Evolutionary conservation across 1,284 basidiomycete species (phyloP), one percentile per base, ranked within the genome.

Genomic region (Termitomyces sp.): DNA sequence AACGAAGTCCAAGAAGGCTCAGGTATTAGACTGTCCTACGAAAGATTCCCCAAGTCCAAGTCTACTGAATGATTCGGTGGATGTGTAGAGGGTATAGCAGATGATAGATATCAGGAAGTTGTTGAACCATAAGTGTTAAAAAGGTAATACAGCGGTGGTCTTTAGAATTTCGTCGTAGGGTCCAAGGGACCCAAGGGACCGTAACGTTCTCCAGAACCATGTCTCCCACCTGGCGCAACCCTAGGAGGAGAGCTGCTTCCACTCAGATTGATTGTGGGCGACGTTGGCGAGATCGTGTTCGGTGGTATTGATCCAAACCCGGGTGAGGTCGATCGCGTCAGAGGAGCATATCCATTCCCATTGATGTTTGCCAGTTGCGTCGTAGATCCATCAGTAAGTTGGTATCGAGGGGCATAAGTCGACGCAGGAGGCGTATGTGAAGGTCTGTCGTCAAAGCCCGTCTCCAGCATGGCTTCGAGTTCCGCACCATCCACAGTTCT

Each of bases 391-490:
- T 89, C 82, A 6, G 78, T 73, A 21, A 86, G 72, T 62, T 87
- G 86, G 64, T 83, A 88, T 50, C 84, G 79, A 31, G 79, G 68
- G 8, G 74, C 67, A 55, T 74, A 70, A 54, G 72, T 65, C 50
- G 74, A 66, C 47, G 66, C 62, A 10, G 75, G 70, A 26, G 76
- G 76, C 28, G 77, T 73, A 51, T 81, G 71, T 56, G 48, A 50
- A 24, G 54, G 49, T 30, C 74, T 68, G 57, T 92, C 88, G 60
- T 94, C 91, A 68, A 94, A 96, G 3, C 93, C 94, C 51, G 76
- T 76, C 62, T 97, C 91, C 48, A 97, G 77, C 81, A 96, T 94
- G 28, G 90, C 90, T 66, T 94, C 89, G 61, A 97, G 74, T 65
- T 95, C 90, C 28, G 84, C 79, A 59, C 78, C 81, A 39, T 82